Evolutionary conservation across 495 filamentous ascomycete genomes (phyloP).

Genomic region (Glutinoglossum americanum): DNA sequence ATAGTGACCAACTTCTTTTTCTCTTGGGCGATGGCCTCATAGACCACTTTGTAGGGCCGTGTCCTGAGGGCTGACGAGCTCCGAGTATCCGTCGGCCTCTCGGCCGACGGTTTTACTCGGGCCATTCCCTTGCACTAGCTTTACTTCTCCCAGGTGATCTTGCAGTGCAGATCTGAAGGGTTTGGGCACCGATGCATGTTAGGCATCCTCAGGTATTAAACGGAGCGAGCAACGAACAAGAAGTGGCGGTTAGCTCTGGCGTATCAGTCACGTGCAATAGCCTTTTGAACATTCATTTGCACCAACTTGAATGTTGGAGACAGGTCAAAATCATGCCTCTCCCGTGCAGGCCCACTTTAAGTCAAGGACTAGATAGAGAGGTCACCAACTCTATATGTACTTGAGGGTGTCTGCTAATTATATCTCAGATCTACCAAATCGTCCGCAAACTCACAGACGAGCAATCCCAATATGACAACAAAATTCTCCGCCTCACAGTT

Average conservation of each 20-base stretch:
- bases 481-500: constrained; percentile 29
- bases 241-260: too few species aligned
- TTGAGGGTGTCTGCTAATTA: not conserved
- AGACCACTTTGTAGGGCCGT: constrained; percentile 31
- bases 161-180: not conserved
- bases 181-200: not conserved
- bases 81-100: constrained; percentile 1
- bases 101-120: constrained; percentile 4
- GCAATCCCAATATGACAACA: constrained; percentile 25
- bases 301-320: too few species aligned
- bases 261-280: not conserved
- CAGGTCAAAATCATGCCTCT: not conserved
- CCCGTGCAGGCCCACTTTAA: constrained; percentile 23
- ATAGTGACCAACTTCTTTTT: constrained; percentile 36
- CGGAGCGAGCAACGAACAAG: too few species aligned
- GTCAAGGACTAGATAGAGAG: constrained; percentile 33
- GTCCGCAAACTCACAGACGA: constrained; percentile 52
- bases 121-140: not conserved
- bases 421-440: constrained; percentile 43
- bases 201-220: not conserved
- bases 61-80: constrained; percentile 19
- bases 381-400: constrained; percentile 15
- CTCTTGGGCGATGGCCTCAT: constrained; percentile 34
- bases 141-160: not conserved
- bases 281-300: too few species aligned